Conservation (phyloP, 2,329 filamentous ascomycete species). For the Botryotinia calthae region DNA sequence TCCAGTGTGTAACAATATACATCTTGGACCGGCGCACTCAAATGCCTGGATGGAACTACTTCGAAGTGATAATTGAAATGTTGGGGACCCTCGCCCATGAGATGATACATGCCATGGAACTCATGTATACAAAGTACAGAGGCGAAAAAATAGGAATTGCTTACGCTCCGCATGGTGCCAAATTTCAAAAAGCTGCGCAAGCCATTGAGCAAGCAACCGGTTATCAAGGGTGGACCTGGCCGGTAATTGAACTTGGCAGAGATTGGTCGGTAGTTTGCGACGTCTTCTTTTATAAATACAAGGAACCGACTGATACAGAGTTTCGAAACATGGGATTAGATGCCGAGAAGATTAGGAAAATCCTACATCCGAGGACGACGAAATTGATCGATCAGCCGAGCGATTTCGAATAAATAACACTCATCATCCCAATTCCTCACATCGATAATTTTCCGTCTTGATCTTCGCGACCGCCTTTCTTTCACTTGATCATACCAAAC, state of each 20-base stretch:
- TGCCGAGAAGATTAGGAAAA: neutral
- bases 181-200: neutral
- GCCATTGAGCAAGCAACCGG: neutral
- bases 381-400: neutral
- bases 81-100: conserved; percentile 1
- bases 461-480: neutral
- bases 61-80: neutral
- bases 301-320: neutral
- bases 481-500: neutral
- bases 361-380: no score
- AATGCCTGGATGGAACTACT: neutral
- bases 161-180: neutral
- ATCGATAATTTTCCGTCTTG: neutral
- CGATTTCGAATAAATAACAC: neutral
- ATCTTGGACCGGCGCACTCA: neutral
- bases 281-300: neutral
- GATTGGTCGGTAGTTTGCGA: neutral
- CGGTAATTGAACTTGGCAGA: neutral
- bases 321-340: neutral
- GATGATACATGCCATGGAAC: neutral
- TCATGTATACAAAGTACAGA: neutral
- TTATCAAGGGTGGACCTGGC: neutral
- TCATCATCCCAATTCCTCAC: neutral
- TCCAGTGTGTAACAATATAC: neutral
- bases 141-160: neutral